Conservation (phyloP, 129 eudicot species). For the Tagetes patula region DNA sequence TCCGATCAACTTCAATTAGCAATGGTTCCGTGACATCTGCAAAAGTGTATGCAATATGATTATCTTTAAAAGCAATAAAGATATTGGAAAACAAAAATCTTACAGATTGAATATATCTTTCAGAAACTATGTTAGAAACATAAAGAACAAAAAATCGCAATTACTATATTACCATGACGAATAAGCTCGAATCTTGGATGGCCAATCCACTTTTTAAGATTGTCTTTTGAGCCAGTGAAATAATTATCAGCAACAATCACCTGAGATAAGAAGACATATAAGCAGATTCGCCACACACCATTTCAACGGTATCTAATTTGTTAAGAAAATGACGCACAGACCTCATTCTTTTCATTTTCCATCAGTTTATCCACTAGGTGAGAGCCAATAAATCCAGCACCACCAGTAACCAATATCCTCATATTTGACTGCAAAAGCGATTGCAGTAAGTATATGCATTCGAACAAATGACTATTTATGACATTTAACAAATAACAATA, state of each 20-base stretch:
- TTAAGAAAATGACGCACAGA: conserved; percentile 13
- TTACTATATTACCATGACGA: conserved; percentile 67
- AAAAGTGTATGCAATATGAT: conserved; percentile 9
- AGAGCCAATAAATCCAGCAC: conserved; percentile 98
- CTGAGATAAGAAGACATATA: conserved; percentile 33
- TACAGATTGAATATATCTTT: not conserved
- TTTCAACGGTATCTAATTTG: not conserved
- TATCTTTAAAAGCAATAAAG: not conserved
- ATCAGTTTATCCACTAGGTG: conserved; percentile 84
- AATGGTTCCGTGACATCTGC: conserved; percentile 88
- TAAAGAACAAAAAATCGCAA: not conserved
- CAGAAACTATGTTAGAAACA: not conserved
- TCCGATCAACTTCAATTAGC: conserved; percentile 77
- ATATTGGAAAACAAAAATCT: not conserved
- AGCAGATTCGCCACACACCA: not conserved
- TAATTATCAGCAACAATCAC: conserved; percentile 91
- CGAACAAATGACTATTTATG: too few species aligned
- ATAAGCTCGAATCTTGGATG: conserved; percentile 95
- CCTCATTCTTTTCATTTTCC: conserved; percentile 97
- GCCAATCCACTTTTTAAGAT: conserved; percentile 81
- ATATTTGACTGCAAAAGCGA: conserved; percentile 64
- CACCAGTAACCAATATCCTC: conserved; percentile 94
- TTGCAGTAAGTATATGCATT: not conserved
- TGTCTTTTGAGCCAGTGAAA: conserved; percentile 93
- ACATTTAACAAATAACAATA: not conserved